Evolutionary conservation across 768 basidiomycete species (phyloP).

Genomic region (Tephrocybe rancida): DNA sequence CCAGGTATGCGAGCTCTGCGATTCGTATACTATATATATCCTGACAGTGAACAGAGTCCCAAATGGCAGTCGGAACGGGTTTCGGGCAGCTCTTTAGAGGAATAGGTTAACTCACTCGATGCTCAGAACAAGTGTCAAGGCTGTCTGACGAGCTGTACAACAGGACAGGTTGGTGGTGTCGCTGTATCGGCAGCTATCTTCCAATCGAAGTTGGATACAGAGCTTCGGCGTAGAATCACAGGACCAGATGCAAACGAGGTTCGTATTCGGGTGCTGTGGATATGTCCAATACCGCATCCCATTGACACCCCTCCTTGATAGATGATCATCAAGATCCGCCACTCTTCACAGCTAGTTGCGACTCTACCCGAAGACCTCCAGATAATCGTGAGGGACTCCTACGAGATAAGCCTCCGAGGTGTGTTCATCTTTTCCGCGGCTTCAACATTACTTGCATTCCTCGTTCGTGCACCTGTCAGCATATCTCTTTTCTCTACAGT

Average conservation of each 20-base stretch:
- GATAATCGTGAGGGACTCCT: slow-evolving; percentile 57
- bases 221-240: slow-evolving; percentile 56
- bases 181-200: slow-evolving; percentile 70
- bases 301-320: slow-evolving; percentile 20
- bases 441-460: slow-evolving; percentile 60
- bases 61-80: slow-evolving; percentile 69
- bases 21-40: not conserved
- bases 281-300: not conserved
- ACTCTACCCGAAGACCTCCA: slow-evolving; percentile 55
- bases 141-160: not conserved
- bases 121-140: too few relatives aligned
- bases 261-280: slow-evolving; percentile 15
- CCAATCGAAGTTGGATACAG: slow-evolving; percentile 56
- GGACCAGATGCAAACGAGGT: slow-evolving; percentile 58
- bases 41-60: slow-evolving; percentile 40
- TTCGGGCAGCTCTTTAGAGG: slow-evolving; percentile 71
- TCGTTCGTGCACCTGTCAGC: slow-evolving; percentile 62
- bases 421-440: slow-evolving; percentile 67
- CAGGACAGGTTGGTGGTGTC: slow-evolving; percentile 75
- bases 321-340: slow-evolving; percentile 63
- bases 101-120: slow-evolving; percentile 45
- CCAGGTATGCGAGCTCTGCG: slow-evolving; percentile 45
- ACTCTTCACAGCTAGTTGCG: slow-evolving; percentile 56
- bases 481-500: not conserved
- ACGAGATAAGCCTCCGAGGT: slow-evolving; percentile 56